phyloP scores from a whole-genome alignment of 345 rosid species.

The Eucalyptus pauciflora region DNA sequence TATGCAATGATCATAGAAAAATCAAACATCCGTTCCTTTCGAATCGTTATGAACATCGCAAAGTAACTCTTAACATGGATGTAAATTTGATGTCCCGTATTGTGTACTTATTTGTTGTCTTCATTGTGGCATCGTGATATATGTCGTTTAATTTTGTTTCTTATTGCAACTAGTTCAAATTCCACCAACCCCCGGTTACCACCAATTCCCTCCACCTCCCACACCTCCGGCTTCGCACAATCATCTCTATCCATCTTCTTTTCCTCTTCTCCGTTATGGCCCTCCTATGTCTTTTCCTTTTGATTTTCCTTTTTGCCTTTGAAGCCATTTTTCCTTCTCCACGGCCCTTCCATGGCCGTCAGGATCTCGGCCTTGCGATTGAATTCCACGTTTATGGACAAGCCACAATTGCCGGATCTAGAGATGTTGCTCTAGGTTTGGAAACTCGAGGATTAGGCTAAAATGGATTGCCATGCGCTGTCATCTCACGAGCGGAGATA shows the following conservation, averaged over 20 bases:
- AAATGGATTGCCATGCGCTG: background rate
- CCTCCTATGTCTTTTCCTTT: background rate
- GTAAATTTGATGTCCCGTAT: background rate
- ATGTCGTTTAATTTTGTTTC: background rate
- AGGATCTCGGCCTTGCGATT: background rate
- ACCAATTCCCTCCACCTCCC: background rate
- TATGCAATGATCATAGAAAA: background rate
- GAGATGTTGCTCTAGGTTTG: background rate
- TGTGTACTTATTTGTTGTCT: background rate
- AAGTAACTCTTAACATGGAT: background rate
- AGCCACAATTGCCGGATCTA: background rate
- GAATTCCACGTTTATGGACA: background rate
- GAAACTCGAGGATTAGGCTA: background rate
- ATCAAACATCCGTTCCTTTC: accelerated
- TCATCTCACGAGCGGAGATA: background rate
- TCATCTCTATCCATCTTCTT: background rate
- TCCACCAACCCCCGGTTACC: background rate
- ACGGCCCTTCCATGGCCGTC: background rate
- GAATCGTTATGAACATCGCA: background rate
- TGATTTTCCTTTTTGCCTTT: background rate
- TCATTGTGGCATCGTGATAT: accelerated
- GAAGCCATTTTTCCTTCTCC: background rate
- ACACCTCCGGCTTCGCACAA: background rate
- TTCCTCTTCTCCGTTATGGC: background rate
- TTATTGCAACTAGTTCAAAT: background rate